Evolutionary conservation across 768 basidiomycete species (phyloP), one percentile per base, ranked within the genome.

Genomic region (Russula vinacea): DNA sequence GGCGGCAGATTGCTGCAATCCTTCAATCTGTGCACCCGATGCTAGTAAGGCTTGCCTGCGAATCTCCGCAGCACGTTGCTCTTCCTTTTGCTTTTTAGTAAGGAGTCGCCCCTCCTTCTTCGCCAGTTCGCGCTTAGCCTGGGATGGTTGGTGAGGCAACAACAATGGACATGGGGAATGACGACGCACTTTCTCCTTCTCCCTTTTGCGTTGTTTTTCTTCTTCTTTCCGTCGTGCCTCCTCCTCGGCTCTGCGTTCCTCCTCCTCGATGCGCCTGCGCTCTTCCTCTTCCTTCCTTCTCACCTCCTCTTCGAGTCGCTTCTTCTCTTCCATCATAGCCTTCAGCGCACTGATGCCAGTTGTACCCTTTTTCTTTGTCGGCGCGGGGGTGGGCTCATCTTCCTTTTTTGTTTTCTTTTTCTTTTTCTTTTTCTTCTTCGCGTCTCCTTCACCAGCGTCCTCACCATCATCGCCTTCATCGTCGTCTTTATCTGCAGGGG

Each of bases 11-110:
- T 89, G 84, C 60, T 92, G 88, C 22, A 98, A 78, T 65, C 92
- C 97, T 70, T 95, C 94, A 64, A 99, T 89, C 69, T 88, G 87
- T 54, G 90, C 89, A 56, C 94, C 94, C 40, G 91, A 89, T 22
- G 91, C 89, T 56, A 98, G 80, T 58, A 98, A 83, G 2, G 96
- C 95, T 73, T 96, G 85, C 73, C 87, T 90, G 61, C 94, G 87
- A 35, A 92, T 84, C 74, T 98, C 95, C 3, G 93, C 94, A 68
- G 87, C 89, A 24, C 90, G 90, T 69, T 83, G 87, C 74, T 98
- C 95, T 71, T 92, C 90, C 75, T 94, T 96, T 74, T 98, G 95
- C 76, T 95, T 97, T 75, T 96, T 94, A n/a, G 96, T 98, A 56
- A 98, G 81, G 29, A 96, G 78, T 52, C 90, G 85, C 26, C 97